Base-by-base conservation (phyloP, 768 basidiomycete species). In the Sporobolomyces roseus region DNA sequence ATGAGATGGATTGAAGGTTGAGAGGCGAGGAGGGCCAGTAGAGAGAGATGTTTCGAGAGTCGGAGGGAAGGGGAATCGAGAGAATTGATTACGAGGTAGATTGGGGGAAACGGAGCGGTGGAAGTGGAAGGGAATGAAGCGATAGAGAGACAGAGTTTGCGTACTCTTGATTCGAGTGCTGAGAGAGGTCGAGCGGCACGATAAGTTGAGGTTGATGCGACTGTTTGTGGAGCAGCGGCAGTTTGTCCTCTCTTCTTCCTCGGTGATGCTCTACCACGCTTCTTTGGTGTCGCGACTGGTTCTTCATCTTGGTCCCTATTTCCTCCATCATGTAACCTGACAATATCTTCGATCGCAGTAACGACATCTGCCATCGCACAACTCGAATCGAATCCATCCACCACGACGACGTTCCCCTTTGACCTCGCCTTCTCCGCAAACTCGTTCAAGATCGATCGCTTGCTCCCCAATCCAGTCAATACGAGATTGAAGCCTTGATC, bases 401-500 rank as follows among this genome's bases (percentile, higher is more conserved):
- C 83, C 27, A 93, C 81, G 62, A 91, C 84, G 50, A 90, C 87
- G 69, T 90, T 84, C 0, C 91, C 91, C 1, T 76, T 78, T 61
- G 81, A 84, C 53, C 71, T 62, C 16, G 10, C 84, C 78, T 79
- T 76, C 0, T 83, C 79, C 2, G 88, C 91, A 63, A 96, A 90
- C 27, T 84, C 80, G 76, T 94, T 90, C 36, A 99, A 80, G 13
- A 88, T 72, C 23, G 76, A 77, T 63, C 90, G 83, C 77, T 99
- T 99, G 25, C 91, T 93, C 8, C 94, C 94, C 74, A 86, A 85
- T 1, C 94, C 94, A 75, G 91, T 91, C 78, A 91, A 87, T 25
- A 93, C 78, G 50, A 97, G 80, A 78, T 90, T 93, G 82, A 92
- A 97, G 1, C 91, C 93, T 76, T 87, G 84, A 3, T 81, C 80